A percentile compares a stretch with the other conserved stretches of the same genome.
These are phyloP conservation scores for Arctium minus DNA, from an alignment of 129 eudicot genomes.

Conservation along the genomic window DNA sequence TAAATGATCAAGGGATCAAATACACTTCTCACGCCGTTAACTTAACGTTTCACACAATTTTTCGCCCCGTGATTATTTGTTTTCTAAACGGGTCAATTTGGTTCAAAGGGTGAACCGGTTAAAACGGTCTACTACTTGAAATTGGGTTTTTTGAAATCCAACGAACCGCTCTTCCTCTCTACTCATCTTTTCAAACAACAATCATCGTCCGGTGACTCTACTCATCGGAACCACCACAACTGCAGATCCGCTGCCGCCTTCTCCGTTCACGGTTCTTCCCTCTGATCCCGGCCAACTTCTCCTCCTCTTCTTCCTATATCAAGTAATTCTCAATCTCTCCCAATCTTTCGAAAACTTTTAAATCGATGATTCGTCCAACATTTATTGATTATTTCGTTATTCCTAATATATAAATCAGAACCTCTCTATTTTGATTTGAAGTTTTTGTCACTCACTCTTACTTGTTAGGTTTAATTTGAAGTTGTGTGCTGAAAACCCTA, in stretches of 20 bases:
- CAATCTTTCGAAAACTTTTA: neutral
- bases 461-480: conserved; percentile 15
- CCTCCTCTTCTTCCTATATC: neutral
- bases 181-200: neutral
- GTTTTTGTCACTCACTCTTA: neutral
- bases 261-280: conserved; percentile 5
- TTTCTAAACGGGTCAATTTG: no score
- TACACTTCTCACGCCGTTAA: no score
- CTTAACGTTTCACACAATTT: no score
- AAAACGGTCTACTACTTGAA: neutral
- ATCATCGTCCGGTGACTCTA: conserved; percentile 7
- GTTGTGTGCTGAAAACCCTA: conserved; percentile 14
- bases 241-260: neutral
- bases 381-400: neutral
- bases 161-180: neutral
- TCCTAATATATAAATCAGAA: neutral
- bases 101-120: no score
- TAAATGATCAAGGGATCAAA: no score
- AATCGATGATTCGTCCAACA: neutral
- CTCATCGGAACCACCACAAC: conserved; percentile 1
- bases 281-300: neutral
- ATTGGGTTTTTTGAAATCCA: neutral
- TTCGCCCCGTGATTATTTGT: no score
- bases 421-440: neutral
- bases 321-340: conserved; percentile 2